Evolutionary conservation across 345 rosid genomes (phyloP), one percentile per base, ranked within the genome.

Genomic region (Trapa bicornis): DNA sequence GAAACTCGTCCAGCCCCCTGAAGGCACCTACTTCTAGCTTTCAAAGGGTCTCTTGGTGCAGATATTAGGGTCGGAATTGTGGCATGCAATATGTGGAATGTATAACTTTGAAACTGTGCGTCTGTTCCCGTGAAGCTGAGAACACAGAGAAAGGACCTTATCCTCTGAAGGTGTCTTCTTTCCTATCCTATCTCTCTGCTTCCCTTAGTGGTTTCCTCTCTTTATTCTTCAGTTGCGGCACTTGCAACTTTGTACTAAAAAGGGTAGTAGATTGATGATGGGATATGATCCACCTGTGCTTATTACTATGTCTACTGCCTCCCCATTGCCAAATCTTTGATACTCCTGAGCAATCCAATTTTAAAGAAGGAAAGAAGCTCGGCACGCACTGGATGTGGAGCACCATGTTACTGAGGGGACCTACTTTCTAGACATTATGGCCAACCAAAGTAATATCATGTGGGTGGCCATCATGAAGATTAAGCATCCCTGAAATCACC

Each of bases 1-100:
- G 71, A 88, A 80, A 81, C 87, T 88, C 15, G 74, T 82, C 64
- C 95, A 88, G 75, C 95, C 95, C 73, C 89, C 95, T 50, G 95
- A 88, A 84, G 91, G 95, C 83, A 45, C 58, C 76, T 66, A 65
- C 67, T 65, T 65, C 67, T 65, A 65, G 67, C 52, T 22, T n/a
- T 41, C 36, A 4, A 14, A 43, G 13, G 32, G 38, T 38, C 38
- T 58, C 37, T 8, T 9, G 15, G 15, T 58, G 35, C 10, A 32
- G 63, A 58, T 58, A 32, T 58, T 37, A 8, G 38, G 63, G 14
- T 58, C 37, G 38, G 3, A 29, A 57, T 58, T 58, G 63, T 33
- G 13, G 63, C 15, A 11, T 32, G 63, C 63, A 58, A 32, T 35
- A 32, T 32, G 14, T 32, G 38, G 38, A 58, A 32, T 58, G 11